Conservation (phyloP, 2,329 filamentous ascomycete species). For the Aspergillus flavus region DNA sequence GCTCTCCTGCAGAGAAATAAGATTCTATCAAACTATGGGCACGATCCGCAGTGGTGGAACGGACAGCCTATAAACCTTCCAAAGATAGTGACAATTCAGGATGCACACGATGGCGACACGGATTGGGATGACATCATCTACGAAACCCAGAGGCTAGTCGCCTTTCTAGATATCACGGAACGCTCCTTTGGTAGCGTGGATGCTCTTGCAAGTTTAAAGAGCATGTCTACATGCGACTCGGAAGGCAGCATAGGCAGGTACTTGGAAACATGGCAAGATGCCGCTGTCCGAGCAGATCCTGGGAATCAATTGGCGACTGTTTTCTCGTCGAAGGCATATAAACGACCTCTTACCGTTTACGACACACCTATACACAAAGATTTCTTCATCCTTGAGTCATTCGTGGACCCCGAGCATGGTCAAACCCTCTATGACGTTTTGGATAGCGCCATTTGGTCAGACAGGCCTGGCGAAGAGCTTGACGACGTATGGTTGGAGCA, state of each 20-base stretch:
- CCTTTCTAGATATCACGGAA: constrained; percentile 60
- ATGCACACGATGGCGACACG: constrained; percentile 34
- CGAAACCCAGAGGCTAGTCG: constrained; percentile 64
- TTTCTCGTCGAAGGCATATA: constrained; percentile 52
- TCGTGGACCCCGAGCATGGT: constrained; percentile 40
- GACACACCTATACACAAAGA: constrained; percentile 38
- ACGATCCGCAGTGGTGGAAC: constrained; percentile 64
- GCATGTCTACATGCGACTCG: constrained; percentile 34
- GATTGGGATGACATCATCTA: constrained; percentile 53
- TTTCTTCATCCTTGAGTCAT: constrained; percentile 43
- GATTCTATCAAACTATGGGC: constrained; percentile 54
- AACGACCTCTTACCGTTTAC: constrained; percentile 32
- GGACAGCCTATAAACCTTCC: constrained; percentile 55
- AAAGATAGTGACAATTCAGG: constrained; percentile 52
- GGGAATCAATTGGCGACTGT: constrained; percentile 46
- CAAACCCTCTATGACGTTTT: constrained; percentile 57
- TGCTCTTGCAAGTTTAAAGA: constrained; percentile 50
- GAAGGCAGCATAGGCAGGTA: constrained; percentile 48
- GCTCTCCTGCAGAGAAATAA: constrained; percentile 55
- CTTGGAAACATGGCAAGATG: constrained; percentile 52
- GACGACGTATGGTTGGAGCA: constrained; percentile 52
- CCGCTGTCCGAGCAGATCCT: constrained; percentile 46
- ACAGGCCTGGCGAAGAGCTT: constrained; percentile 39
- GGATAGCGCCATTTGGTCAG: constrained; percentile 54
- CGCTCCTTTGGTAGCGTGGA: constrained; percentile 62